phyloP scores from a whole-genome alignment of 2,329 filamentous ascomycete species.

The Aspergillus luchuensis region DNA sequence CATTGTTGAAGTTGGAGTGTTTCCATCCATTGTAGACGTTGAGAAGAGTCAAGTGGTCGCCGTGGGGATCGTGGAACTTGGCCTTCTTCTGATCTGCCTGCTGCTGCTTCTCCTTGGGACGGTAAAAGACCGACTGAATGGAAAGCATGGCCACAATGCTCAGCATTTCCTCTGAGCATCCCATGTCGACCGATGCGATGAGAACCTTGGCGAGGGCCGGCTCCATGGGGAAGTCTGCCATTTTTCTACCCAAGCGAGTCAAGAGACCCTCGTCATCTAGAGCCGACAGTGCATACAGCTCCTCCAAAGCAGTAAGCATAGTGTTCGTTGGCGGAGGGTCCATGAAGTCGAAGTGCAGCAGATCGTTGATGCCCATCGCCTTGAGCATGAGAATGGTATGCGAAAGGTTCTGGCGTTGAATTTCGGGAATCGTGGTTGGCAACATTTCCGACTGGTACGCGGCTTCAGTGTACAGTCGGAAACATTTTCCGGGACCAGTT shows the following conservation, averaged over 20 bases:
- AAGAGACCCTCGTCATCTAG: constrained; percentile 93
- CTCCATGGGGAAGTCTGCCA: constrained; percentile 99
- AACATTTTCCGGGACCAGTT: constrained; percentile 94
- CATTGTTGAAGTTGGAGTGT: constrained; percentile 72
- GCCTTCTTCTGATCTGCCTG: constrained; percentile 97
- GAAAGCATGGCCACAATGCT: constrained; percentile 95
- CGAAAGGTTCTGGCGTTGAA: constrained; percentile 89
- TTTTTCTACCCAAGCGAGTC: constrained; percentile 88
- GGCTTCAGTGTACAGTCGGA: constrained; percentile 90
- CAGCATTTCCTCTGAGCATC: constrained; percentile 91
- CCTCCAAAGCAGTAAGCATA: constrained; percentile 93
- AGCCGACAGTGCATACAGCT: constrained; percentile 87
- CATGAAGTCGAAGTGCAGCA: constrained; percentile 98
- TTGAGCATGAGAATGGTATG: constrained; percentile 97
- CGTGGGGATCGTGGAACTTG: constrained; percentile 93
- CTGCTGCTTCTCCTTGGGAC: constrained; percentile 94
- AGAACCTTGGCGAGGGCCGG: constrained; percentile 87
- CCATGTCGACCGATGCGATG: constrained; percentile 81
- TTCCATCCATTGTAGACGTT: constrained; percentile 99
- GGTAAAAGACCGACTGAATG: constrained; percentile 83
- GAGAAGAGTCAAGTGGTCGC: constrained; percentile 89
- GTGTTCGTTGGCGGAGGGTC: constrained; percentile 96
- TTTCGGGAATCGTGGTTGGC: constrained; percentile 92
- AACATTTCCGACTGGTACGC: constrained; percentile 97
- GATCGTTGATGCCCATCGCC: constrained; percentile 97